Conservation (phyloP, 768 basidiomycete genomes). For the Phanerochaete sordida region DNA sequence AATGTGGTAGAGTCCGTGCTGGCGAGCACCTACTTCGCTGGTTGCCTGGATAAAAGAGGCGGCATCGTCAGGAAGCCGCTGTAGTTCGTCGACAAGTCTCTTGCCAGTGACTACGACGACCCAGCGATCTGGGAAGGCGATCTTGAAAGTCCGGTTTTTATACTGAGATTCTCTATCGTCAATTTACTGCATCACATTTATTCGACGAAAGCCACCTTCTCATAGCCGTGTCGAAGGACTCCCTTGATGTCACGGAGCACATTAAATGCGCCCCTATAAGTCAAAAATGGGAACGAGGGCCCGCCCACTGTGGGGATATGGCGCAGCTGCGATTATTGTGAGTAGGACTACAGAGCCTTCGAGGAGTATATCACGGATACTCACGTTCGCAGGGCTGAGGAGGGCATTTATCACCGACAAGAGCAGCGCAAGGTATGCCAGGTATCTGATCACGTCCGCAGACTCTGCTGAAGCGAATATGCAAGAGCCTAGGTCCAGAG, state of each 20-base stretch:
- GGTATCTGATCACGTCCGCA: too few species aligned
- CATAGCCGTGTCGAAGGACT: conserved; percentile 16
- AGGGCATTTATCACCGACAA: too few species aligned
- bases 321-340: conserved; percentile 18
- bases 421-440: too few species aligned
- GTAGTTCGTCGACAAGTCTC: conserved; percentile 46
- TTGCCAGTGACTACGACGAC: conserved; percentile 42
- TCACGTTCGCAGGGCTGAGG: too few species aligned
- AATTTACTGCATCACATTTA: background rate
- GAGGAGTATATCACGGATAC: too few species aligned
- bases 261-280: conserved; percentile 12
- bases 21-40: conserved; percentile 29
- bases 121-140: conserved; percentile 44
- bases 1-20: background rate
- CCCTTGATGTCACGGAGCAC: conserved; percentile 4
- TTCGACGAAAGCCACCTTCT: conserved; percentile 9
- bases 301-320: conserved; percentile 22
- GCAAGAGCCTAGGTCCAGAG: too few species aligned
- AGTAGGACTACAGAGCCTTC: too few species aligned
- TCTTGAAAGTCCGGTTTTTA: conserved; percentile 32
- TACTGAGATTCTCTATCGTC: background rate
- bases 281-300: conserved; percentile 17
- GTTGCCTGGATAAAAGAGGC: conserved; percentile 38
- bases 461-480: too few species aligned
- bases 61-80: conserved; percentile 38